Conservation (phyloP, 306 rosid species). For the Corylus americana region DNA sequence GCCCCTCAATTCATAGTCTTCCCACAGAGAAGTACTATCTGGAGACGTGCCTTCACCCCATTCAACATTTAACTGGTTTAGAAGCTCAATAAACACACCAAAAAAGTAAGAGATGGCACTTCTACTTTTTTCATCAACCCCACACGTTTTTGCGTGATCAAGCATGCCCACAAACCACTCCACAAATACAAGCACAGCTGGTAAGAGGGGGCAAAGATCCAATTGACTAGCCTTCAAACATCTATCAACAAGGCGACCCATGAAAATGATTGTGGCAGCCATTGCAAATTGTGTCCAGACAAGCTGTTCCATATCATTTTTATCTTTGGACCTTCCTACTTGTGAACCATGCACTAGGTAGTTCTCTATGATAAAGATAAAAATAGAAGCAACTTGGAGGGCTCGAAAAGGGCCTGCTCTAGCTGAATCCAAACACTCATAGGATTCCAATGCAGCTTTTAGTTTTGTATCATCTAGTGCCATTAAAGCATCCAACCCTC, state of each 20-base stretch:
- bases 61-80: constrained; percentile 34
- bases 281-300: constrained; percentile 58
- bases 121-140: constrained; percentile 49
- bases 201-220: constrained; percentile 61
- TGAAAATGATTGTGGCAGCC: constrained; percentile 55
- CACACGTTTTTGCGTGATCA: constrained; percentile 41
- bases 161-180: constrained; percentile 68
- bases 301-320: constrained; percentile 33
- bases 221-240: constrained; percentile 49
- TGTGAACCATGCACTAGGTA: constrained; percentile 35
- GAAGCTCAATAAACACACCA: constrained; percentile 51
- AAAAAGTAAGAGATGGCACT: constrained; percentile 70
- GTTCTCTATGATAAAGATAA: constrained; percentile 62
- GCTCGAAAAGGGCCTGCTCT: constrained; percentile 86
- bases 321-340: constrained; percentile 39
- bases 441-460: constrained; percentile 61
- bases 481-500: constrained; percentile 69
- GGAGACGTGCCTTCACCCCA: constrained; percentile 35
- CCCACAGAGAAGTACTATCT: constrained; percentile 72
- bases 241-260: constrained; percentile 82
- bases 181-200: constrained; percentile 77
- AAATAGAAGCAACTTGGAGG: constrained; percentile 61
- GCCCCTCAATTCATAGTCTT: constrained; percentile 92
- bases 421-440: constrained; percentile 60
- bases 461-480: constrained; percentile 62